Base-by-base conservation (phyloP, 164 flowering plant species). In the Umbilicus rupestris region DNA sequence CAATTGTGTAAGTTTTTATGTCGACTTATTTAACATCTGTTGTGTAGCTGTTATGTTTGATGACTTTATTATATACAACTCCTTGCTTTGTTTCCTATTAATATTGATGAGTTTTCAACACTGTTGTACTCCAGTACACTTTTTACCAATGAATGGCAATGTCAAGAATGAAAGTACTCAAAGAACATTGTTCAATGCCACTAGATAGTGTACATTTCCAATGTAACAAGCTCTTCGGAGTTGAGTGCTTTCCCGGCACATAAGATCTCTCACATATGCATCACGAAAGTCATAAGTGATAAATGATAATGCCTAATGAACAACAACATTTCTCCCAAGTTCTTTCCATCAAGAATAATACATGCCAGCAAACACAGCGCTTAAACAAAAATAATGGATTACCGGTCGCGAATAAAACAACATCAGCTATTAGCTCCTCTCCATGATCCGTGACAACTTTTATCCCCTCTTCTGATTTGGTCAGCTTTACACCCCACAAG, bases 341-440 rank as follows among this genome's bases (percentile, higher is more conserved):
- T n/a, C n/a, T n/a, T n/a, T n/a, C n/a, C 15, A 41, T 41, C 44
- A 41, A 41, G 44, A 41, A 41, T 41, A 0, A 35, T 3, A 41
- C 44, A 10, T 6, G 44, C 44, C 44, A 5, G 44, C 44, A 9
- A 41, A 14, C 44, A 41, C 44, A 41, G 44, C 19, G 42, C 33
- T 39, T 20, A 14, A 16, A 65, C 68, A 14, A 73, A 14, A 44
- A 66, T 26, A 2, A 16, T 59, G 37, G 71, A 69, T 76, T 87
- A 93, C 98, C 98, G 31, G 96, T 90, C n/a, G 99, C 99, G 80
- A 91, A 89, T 59, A 94, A 83, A 37, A 94, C 97, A 76, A 79
- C 96, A 81, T 94, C 99, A 62, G 94, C 96, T 31, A 78, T 39
- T 65, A 89, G 37, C 76, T 88, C 96, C 73, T 91, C 92, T 47